Percentiles rank a stretch among this genome's conserved stretches.
Evolutionary conservation across 805 yeast genomes (phyloP).

Genomic region (Ascoidea tarda): DNA sequence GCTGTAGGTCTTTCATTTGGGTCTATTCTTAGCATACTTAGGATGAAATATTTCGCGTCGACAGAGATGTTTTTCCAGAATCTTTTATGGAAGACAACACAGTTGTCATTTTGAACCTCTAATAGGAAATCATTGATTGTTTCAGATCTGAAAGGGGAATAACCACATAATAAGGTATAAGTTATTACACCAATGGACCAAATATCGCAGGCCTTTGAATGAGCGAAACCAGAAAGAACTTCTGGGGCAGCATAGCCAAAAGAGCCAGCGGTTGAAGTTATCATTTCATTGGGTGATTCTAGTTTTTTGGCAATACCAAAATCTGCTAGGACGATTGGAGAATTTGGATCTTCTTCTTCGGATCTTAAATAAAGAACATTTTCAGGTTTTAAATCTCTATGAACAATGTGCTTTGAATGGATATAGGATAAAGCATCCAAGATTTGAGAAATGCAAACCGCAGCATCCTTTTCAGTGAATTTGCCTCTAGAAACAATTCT

Average conservation of each 20-base stretch:
- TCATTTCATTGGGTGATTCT: conserved; percentile 39
- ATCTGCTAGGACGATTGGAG: conserved; percentile 80
- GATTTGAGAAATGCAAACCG: conserved; percentile 57
- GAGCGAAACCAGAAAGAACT: conserved; percentile 67
- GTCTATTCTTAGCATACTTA: conserved; percentile 52
- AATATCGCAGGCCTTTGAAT: conserved; percentile 90
- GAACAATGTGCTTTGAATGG: conserved; percentile 70
- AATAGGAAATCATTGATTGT: conserved; percentile 65
- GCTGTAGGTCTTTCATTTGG: conserved; percentile 63
- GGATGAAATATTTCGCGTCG: conserved; percentile 71
- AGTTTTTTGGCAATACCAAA: conserved; percentile 88
- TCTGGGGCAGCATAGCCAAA: conserved; percentile 98
- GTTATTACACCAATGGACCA: conserved; percentile 95
- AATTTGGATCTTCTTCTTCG: conserved; percentile 31
- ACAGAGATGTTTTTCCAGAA: conserved; percentile 76
- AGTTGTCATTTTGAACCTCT: conserved; percentile 57
- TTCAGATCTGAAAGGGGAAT: conserved; percentile 83
- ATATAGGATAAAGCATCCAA: conserved; percentile 67
- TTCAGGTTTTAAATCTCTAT: conserved; percentile 91
- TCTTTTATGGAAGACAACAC: conserved; percentile 71
- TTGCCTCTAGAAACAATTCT: conserved; percentile 68
- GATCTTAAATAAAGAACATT: conserved; percentile 62
- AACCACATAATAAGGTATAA: conserved; percentile 82
- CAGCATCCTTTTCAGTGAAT: conserved; percentile 84
- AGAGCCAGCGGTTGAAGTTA: conserved; percentile 74